phyloP scores from a whole-genome alignment of 371 early-diverging fungal genomes.

The Basidiobolus heterosporus region DNA sequence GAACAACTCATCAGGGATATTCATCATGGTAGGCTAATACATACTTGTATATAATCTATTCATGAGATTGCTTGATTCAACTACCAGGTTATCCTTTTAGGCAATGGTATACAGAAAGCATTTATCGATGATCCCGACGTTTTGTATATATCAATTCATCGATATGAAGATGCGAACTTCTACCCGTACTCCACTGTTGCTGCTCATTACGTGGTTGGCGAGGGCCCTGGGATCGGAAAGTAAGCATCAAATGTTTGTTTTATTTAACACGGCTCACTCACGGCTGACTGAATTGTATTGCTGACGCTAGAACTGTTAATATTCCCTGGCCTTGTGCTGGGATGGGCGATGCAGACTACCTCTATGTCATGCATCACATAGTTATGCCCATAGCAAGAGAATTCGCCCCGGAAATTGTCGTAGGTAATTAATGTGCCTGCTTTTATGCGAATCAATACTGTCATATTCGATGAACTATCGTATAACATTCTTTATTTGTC shows the following conservation, averaged over 20 bases:
- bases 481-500: background rate
- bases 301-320: constrained; percentile 48
- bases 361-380: constrained; percentile 58
- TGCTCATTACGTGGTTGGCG: constrained; percentile 33
- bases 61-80: constrained; percentile 4
- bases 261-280: background rate
- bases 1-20: constrained; percentile 56
- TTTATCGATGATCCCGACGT: constrained; percentile 62
- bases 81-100: constrained; percentile 14
- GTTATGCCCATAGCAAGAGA: constrained; percentile 69
- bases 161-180: constrained; percentile 59
- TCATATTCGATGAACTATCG: background rate
- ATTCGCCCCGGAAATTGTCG: constrained; percentile 67
- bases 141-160: constrained; percentile 70
- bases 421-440: constrained; percentile 25
- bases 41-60: background rate
- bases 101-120: constrained; percentile 76
- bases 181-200: constrained; percentile 52
- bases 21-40: constrained; percentile 49
- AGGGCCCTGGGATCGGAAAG: constrained; percentile 42
- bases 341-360: constrained; percentile 73
- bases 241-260: constrained; percentile 11
- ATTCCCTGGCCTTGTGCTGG: constrained; percentile 70
- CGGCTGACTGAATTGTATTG: background rate
- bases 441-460: background rate